Evolutionary conservation across 2,329 filamentous ascomycete genomes (phyloP), one percentile per base, ranked within the genome.

Genomic region (Aureobasidium sp.): DNA sequence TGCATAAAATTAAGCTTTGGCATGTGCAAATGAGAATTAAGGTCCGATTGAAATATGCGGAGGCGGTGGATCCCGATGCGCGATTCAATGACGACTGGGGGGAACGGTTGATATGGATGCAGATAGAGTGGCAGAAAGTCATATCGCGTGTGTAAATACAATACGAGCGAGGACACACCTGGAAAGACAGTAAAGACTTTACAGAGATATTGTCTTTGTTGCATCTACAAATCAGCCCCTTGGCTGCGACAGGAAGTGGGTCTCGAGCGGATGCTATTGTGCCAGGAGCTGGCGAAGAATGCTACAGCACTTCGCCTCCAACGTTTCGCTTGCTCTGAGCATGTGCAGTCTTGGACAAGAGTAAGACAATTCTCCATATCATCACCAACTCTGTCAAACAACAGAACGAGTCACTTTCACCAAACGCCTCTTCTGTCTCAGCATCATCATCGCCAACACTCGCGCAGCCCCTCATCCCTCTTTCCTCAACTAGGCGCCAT

Each of bases 401-500:
- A 29, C 3, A 13, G 10, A 13, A 55, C n/a, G 27, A 46, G 37
- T 29, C 41, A 34, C 32, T 26, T 44, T 7, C 26, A 50, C 17
- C 12, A 55, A n/a, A 34, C 34, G 12, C 26, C n/a, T 27, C 10
- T 3, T 34, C 26, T 17, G n/a, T 32, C 34, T 55, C 36, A 52
- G 48, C 23, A 17, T 50, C 47, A 37, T 37, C 48, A 27, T 51
- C 50, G 27, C 41, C 50, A 55, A 57, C 60, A 62, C 34, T 55
- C 29, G 34, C 61, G 37, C 44, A 41, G 39, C 61, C 47, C 44
- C 20, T 44, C 41, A 12, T 26, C 20, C 17, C 39, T 53, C 46
- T 29, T 62, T 12, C 27, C 20, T 42, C n/a, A 51, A 12, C 32
- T 5, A 37, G 51, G 53, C 44, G 66, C 53, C 32, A 68, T 68